Base-by-base conservation (phyloP, 345 rosid genomes). In the Boechera divaricarpa region DNA sequence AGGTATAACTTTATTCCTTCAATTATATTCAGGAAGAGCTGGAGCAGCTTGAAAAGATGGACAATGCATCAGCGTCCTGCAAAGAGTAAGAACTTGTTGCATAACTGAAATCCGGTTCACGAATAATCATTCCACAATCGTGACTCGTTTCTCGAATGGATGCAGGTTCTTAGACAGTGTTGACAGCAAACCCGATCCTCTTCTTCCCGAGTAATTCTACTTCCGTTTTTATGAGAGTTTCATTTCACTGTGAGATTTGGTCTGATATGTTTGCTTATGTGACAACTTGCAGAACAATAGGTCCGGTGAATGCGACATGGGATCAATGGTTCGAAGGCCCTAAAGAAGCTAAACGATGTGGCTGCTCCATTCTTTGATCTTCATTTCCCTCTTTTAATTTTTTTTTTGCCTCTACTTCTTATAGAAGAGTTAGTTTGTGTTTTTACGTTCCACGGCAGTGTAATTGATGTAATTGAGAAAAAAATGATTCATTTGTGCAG, bases 251-350 rank as follows among this genome's bases (percentile, higher is more conserved):
- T 33, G 31, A 52, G 58, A 12, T 51, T 41, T 74, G 56, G 0
- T 45, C 67, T 74, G 68, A 75, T 69, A 5, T 51, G 8, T 0
- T 21, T 13, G 58, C 16, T 45, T 54, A 81, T 57, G 31, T 74
- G 70, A 6, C 28, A 69, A 52, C 12, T 75, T 64, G 58, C 89
- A 91, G 98, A 81, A 91, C 97, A 60, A 70, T 10, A 60, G 91
- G 96, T 8, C 96, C 96, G 7, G 52, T 81, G 16, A 89, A 87
- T 42, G 84, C 89, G 0, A 16, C 52, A n/a, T 94, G 98, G 98
- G 98, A 94, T 72, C 89, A 85, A 64, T 94, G 98, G 98, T 94
- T 94, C 49, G 90, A 91, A 78, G 81, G 91, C 9, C 91, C 92
- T 12, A 80, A 72, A 64, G 89, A 91, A 41, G 83, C 87, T 0